A percentile compares a stretch with the other conserved stretches of the same genome.
Evolutionary conservation across 805 yeast genomes (phyloP).

Genomic region (Starmera amethionina): DNA sequence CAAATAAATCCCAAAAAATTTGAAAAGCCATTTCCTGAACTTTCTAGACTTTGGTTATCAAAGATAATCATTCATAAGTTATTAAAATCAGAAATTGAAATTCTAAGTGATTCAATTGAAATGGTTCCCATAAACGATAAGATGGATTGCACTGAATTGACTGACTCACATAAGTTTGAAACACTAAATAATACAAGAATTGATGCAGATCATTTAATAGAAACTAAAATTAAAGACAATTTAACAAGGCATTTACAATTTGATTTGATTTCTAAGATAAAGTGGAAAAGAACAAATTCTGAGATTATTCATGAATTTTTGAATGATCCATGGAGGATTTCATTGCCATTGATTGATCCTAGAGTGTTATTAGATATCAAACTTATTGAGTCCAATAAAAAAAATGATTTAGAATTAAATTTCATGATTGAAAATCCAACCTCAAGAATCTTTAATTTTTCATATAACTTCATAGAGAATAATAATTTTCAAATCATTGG

Average conservation of each 20-base stretch:
- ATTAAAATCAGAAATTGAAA: constrained; percentile 17
- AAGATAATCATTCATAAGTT: constrained; percentile 20
- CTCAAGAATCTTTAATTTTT: constrained; percentile 53
- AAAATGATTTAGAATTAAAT: constrained; percentile 21
- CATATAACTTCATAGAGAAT: constrained; percentile 33
- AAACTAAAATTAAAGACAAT: constrained; percentile 28
- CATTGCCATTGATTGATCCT: constrained; percentile 61
- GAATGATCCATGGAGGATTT: constrained; percentile 37
- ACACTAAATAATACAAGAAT: constrained; percentile 3
- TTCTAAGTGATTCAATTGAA: constrained; percentile 23
- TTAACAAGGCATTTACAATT: constrained; percentile 28
- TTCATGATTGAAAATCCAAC: constrained; percentile 72
- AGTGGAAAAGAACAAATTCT: constrained; percentile 24
- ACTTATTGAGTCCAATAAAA: constrained; percentile 8
- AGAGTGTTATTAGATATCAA: constrained; percentile 41
- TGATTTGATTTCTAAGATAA: constrained; percentile 15
- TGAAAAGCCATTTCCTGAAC: constrained; percentile 18
- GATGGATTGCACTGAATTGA: constrained; percentile 22
- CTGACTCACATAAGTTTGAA: no score
- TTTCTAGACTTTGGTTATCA: constrained; percentile 27
- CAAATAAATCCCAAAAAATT: constrained; percentile 3
- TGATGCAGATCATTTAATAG: constrained; percentile 11
- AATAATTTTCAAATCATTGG: constrained; percentile 27
- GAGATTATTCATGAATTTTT: constrained; percentile 20
- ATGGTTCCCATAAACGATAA: constrained; percentile 23